Base-by-base conservation (phyloP, 345 rosid species). In the Citrus mangshanensis region DNA sequence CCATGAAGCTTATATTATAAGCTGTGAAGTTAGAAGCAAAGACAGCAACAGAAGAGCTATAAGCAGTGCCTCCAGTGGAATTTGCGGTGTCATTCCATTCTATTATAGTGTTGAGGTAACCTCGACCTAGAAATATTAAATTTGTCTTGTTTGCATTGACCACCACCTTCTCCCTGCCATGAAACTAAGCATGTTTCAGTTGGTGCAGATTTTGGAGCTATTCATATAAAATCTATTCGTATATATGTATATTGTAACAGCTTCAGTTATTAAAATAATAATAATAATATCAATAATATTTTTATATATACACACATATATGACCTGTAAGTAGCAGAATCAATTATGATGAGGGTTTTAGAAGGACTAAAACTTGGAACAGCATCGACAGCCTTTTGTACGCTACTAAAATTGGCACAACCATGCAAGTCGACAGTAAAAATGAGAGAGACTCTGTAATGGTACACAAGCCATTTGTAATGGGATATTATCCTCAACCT, bases 51-150 rank as follows among this genome's bases (percentile, higher is more conserved):
- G 98, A 92, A 82, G 94, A 82, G 74, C 93, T 92, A 73, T 88
- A 73, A 22, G 81, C 76, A 25, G 97, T 95, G 68, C 90, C 87
- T 78, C 97, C 97, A 0, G 91, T 74, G 12, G 98, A 93, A 80
- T 91, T 89, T 0, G 98, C 91, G 19, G 98, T 95, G 77, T 92
- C 98, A n/a, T 93, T 91, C 98, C 98, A 93, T 60, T 81, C 87
- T 8, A 93, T 87, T 27, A 84, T 84, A 37, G 97, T 93, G 79
- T 82, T 89, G 54, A 82, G 78, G 58, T 86, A 89, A 42, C 94
- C 91, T 73, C 90, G 86, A 22, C 98, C 98, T 89, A 89, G 91
- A 28, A 95, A 38, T 81, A 91, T 86, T 70, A 95, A 61, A 83
- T 95, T 93, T 30, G 88, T 88, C 83, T 93, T 95, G 86, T 81